Conservation (phyloP, 2,329 filamentous ascomycete species). For the Capronia epimyces region DNA sequence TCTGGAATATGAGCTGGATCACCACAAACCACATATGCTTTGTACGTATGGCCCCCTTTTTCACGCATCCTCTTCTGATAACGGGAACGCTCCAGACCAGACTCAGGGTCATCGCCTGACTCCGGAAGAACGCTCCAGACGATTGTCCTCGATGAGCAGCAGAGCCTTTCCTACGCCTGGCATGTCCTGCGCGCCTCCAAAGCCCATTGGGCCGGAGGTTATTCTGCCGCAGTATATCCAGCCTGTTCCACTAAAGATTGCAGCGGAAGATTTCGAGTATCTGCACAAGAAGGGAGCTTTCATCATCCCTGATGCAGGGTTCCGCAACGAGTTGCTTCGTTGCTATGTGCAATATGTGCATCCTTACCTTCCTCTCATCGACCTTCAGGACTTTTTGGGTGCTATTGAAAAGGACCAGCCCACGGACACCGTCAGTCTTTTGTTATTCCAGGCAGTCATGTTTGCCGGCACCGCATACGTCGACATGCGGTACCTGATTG, state of each 20-base stretch:
- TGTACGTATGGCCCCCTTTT: constrained; percentile 45
- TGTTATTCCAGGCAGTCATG: constrained; percentile 92
- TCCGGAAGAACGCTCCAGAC: constrained; percentile 43
- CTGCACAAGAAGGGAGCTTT: constrained; percentile 79
- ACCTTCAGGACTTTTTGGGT: constrained; percentile 55
- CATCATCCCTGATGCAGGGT: constrained; percentile 60
- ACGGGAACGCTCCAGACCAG: constrained; percentile 41
- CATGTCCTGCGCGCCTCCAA: constrained; percentile 43
- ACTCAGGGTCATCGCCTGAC: constrained; percentile 42
- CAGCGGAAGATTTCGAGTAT: constrained; percentile 75
- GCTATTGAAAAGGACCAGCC: constrained; percentile 62
- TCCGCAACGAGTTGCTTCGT: constrained; percentile 76
- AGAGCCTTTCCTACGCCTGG: constrained; percentile 35
- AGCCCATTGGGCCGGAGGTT: constrained; percentile 42
- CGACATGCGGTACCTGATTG: constrained; percentile 67
- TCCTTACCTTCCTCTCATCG: constrained; percentile 86
- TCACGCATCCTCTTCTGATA: constrained; percentile 2
- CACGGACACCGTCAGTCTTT: constrained; percentile 66
- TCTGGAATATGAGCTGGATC: constrained; percentile 41
- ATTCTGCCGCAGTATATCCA: constrained; percentile 66
- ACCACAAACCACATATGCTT: constrained; percentile 59
- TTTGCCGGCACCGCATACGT: constrained; percentile 87
- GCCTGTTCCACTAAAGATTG: constrained; percentile 69
- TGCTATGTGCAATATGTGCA: constrained; percentile 86
- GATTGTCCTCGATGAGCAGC: constrained; percentile 40